A percentile compares a stretch with the other conserved stretches of the same genome.
These are phyloP conservation scores for Schizothecium vesticola DNA, from an alignment of 495 filamentous ascomycete genomes.

Conservation along the genomic window DNA sequence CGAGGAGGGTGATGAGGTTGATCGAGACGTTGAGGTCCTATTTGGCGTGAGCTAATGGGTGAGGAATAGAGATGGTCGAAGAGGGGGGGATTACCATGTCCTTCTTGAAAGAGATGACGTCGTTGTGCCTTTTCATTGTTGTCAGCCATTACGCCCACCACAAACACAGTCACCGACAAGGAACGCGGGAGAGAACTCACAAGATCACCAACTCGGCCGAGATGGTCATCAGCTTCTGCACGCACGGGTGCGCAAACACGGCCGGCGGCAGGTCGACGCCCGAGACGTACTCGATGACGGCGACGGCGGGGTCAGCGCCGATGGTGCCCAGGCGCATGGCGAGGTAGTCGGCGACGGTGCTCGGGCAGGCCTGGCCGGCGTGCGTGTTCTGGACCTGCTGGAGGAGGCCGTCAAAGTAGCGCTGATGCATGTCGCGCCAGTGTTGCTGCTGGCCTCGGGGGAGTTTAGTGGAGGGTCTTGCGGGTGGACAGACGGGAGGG, in stretches of 20 bases:
- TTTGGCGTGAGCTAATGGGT: background rate
- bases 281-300: background rate
- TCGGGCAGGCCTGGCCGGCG: background rate
- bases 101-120: background rate
- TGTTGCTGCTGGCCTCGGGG: background rate
- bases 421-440: background rate
- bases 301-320: background rate
- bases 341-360: background rate
- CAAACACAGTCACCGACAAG: background rate
- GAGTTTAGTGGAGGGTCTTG: background rate
- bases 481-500: background rate
- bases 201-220: background rate
- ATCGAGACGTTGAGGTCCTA: background rate
- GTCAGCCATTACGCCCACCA: background rate
- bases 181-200: background rate
- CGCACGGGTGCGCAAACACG: background rate
- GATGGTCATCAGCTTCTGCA: background rate
- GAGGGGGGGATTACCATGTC: background rate
- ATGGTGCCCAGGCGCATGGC: background rate
- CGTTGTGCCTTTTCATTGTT: background rate
- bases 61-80: background rate
- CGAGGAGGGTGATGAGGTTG: constrained; percentile 9
- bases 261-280: background rate
- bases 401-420: background rate
- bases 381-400: background rate